phyloP scores from a whole-genome alignment of 768 basidiomycete genomes.

The Mycena galericulata region DNA sequence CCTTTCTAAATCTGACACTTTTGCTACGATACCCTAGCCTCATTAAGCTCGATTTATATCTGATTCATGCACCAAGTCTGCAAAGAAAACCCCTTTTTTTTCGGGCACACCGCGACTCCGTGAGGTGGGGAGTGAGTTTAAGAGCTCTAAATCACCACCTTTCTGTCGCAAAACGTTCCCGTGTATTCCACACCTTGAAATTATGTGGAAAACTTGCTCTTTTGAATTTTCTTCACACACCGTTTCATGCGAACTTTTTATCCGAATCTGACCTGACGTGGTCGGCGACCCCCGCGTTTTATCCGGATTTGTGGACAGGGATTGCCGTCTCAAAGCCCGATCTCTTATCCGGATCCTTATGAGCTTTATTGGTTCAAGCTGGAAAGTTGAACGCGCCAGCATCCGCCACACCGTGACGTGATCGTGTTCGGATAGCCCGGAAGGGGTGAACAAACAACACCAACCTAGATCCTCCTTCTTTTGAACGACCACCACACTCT shows the following conservation, averaged over 20 bases:
- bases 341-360: not conserved
- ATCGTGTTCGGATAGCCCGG: not conserved
- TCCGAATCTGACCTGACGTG: not conserved
- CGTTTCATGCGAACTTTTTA: not conserved
- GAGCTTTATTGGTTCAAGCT: not conserved
- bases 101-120: not conserved
- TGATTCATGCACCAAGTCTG: not conserved
- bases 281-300: not conserved
- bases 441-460: not conserved
- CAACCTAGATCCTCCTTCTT: not conserved
- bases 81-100: not conserved
- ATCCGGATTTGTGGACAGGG: not conserved
- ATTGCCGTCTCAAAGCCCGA: not conserved
- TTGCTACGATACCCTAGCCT: not conserved
- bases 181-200: not conserved
- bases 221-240: not conserved
- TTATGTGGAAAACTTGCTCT: not conserved
- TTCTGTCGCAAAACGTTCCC: not conserved
- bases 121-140: not conserved
- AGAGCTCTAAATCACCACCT: not conserved
- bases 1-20: constrained; percentile 4
- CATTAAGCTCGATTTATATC: not conserved
- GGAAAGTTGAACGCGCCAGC: not conserved
- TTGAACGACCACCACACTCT: constrained; percentile 1
- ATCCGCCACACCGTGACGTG: not conserved